Conservation (phyloP, 2,329 filamentous ascomycete species). For the Aspergillus ochraceoroseus region DNA sequence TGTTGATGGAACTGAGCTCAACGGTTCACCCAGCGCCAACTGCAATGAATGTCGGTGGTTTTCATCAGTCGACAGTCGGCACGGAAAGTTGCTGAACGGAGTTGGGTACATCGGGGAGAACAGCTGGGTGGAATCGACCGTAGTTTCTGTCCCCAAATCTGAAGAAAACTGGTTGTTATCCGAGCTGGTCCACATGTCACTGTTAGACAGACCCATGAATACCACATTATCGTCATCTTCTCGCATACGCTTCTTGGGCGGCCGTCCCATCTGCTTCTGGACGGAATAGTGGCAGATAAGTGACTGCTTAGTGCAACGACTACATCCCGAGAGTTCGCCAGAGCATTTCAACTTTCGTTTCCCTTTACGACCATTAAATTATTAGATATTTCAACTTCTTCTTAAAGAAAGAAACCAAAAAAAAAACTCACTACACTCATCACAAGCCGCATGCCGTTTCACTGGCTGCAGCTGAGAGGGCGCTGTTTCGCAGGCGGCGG, state of each 20-base stretch:
- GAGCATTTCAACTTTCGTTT: slow-evolving; percentile 49
- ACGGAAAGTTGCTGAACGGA: slow-evolving; percentile 17
- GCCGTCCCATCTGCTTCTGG: slow-evolving; percentile 48
- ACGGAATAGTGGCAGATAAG: slow-evolving; percentile 45
- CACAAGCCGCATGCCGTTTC: slow-evolving; percentile 47
- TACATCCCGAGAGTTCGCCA: slow-evolving; percentile 42
- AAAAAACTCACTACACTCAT: slow-evolving; percentile 45
- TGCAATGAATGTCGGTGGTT: slow-evolving; percentile 27
- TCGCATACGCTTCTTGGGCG: slow-evolving; percentile 40
- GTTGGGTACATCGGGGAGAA: slow-evolving; percentile 28
- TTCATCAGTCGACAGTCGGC: slow-evolving; percentile 22
- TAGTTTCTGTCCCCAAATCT: slow-evolving; percentile 16
- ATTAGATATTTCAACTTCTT: neutral
- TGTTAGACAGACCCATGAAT: slow-evolving; percentile 13
- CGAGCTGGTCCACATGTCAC: slow-evolving; percentile 24
- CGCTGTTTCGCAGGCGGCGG: slow-evolving; percentile 3
- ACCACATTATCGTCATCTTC: slow-evolving; percentile 29
- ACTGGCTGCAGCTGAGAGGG: slow-evolving; percentile 20
- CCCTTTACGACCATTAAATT: slow-evolving; percentile 27
- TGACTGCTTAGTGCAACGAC: slow-evolving; percentile 41
- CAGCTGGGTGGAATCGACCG: slow-evolving; percentile 26
- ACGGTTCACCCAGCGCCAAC: slow-evolving; percentile 21
- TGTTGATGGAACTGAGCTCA: slow-evolving; percentile 28
- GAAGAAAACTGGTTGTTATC: slow-evolving; percentile 21
- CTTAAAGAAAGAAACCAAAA: slow-evolving; percentile 16